Percentiles rank a stretch among this genome's conserved stretches.
Evolutionary conservation across 202 grass and related monocot species (phyloP).

Genomic region (Schoenoplectus tabernaemontani): DNA sequence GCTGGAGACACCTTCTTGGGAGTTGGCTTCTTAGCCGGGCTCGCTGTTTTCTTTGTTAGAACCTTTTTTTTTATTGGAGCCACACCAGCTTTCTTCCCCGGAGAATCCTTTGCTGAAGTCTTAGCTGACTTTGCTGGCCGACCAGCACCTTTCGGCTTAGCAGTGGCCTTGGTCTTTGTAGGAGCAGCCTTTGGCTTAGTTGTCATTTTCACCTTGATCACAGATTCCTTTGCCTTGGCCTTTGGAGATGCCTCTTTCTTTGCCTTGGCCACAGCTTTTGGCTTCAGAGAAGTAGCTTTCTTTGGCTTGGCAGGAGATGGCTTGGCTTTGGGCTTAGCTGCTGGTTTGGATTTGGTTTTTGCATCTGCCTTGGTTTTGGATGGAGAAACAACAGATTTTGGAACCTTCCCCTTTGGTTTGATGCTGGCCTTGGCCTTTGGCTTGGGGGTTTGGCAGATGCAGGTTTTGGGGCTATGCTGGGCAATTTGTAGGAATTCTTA

Average conservation of each 20-base stretch:
- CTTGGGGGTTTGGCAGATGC: constrained; percentile 25
- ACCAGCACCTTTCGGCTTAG: background rate
- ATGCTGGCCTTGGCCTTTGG: constrained; percentile 23
- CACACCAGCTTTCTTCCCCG: background rate
- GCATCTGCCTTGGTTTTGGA: constrained; percentile 19
- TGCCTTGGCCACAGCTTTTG: constrained; percentile 25
- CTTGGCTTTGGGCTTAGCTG: constrained; percentile 1
- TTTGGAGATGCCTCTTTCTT: background rate
- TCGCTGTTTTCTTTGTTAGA: background rate
- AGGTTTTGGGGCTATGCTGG: background rate
- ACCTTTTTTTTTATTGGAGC: constrained; percentile 21
- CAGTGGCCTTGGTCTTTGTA: background rate
- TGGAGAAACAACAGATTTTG: background rate
- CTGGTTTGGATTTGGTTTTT: constrained; percentile 35
- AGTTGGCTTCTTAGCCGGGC: background rate
- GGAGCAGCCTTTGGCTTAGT: background rate
- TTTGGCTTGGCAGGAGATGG: constrained; percentile 33
- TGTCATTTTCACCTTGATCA: background rate
- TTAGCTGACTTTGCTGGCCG: constrained; percentile 16
- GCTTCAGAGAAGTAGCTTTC: constrained; percentile 34
- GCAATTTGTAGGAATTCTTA: constrained; percentile 77
- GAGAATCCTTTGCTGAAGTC: constrained; percentile 28
- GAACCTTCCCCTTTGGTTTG: constrained; percentile 26
- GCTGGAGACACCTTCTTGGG: constrained; percentile 6
- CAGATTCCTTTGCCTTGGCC: background rate